Evolutionary conservation across 2,329 filamentous ascomycete genomes (phyloP), one percentile per base, ranked within the genome.

Genomic region (Huntiella decipiens): DNA sequence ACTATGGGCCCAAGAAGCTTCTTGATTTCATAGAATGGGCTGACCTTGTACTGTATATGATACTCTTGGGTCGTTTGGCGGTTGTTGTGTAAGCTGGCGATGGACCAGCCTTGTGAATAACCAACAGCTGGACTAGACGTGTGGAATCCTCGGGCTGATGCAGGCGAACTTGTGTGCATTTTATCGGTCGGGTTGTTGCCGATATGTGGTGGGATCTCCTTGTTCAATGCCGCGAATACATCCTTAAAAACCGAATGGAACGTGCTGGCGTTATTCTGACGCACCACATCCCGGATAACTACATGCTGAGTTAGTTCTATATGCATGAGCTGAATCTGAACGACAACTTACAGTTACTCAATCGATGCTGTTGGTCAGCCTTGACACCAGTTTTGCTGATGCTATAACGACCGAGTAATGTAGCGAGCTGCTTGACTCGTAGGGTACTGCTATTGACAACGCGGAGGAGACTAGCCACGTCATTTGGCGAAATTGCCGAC

Each of bases 361-460:
- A 82, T 55, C 88, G 79, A 49, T 66, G 65, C 62, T 94, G 86
- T 50, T 96, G 66, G 37, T 82, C 73, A 32, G 77, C 74, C 67
- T 98, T 98, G 56, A 91, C 79, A 15, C 91, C 91, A 22, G 79
- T 82, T 50, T 83, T 80, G 53, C 74, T 72, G 33, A 93, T 66
- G 40, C 77, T 73, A 63, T 93, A 83, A 50, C 73, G 66, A 52
- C 75, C 72, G 57, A 88, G 82, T 53, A 96, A 79, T 44, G 70
- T 70, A 55, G 85, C 82, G 42, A 95, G 71, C 55, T 87, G 77
- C 15, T 66, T 63, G 55, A 75, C 75, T 28, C 73, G 61, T 16
- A 76, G 59, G 10, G 61, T 53, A 33, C 59, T 64, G 38, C 59
- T 59, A 50, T 67, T 60, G 12, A 68, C 60, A 46, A 64, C 60